These are phyloP conservation scores for Tetraselmis striata DNA, from an alignment of 139 green algal species.

Conservation along the genomic window DNA sequence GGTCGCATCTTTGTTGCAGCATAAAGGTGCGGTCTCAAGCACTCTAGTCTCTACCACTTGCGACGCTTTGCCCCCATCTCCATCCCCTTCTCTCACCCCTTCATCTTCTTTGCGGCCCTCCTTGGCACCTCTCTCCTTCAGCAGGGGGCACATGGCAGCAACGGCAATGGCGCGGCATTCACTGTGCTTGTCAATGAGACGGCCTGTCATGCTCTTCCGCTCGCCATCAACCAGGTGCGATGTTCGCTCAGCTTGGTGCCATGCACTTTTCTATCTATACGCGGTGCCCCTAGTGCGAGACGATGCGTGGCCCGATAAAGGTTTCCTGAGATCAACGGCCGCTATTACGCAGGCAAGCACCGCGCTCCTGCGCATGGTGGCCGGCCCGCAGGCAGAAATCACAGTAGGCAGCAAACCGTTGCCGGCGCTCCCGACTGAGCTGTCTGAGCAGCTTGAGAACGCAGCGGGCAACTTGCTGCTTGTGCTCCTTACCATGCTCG, in stretches of 20 bases:
- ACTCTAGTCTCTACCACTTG: no score
- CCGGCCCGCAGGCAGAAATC: slow-evolving; percentile 19
- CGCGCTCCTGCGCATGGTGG: slow-evolving; percentile 36
- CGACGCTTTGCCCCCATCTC: no score
- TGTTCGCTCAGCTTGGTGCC: no score
- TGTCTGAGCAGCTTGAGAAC: slow-evolving; percentile 2
- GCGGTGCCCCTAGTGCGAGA: no score
- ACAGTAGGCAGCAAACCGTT: slow-evolving; percentile 28
- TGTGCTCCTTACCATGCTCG: not conserved
- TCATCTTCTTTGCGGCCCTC: no score
- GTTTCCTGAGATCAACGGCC: no score
- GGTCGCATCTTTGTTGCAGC: no score
- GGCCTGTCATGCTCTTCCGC: not conserved
- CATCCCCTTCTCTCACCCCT: no score
- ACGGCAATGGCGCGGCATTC: not conserved
- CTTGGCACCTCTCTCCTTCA: no score
- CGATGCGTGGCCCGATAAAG: no score
- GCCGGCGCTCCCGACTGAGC: slow-evolving; percentile 40
- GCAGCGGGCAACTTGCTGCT: slow-evolving; percentile 10
- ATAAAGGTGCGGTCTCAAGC: no score
- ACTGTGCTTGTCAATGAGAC: not conserved
- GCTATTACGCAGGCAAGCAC: slow-evolving; percentile 24
- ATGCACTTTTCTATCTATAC: no score
- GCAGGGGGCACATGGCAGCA: not conserved
- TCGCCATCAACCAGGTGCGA: not conserved